These are phyloP conservation scores for Teunomyces tritomae DNA, from an alignment of 805 yeast species.

Conservation along the genomic window DNA sequence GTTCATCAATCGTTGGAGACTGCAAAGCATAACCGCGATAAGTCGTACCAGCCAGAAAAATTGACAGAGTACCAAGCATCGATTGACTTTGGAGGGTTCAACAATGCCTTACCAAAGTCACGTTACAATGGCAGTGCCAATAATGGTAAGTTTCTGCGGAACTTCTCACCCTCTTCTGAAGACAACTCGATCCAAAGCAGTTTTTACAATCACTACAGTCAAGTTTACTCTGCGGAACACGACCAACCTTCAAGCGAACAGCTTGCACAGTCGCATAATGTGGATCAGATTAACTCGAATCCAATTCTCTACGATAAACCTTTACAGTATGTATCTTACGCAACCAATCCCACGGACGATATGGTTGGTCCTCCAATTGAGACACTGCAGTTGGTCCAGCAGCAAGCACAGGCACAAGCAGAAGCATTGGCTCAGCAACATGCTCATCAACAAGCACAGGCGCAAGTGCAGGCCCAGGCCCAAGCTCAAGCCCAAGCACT, in stretches of 20 bases:
- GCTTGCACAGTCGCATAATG: not conserved
- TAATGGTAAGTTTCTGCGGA: constrained; percentile 7
- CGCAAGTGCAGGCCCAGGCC: constrained; percentile 1
- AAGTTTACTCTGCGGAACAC: constrained; percentile 16
- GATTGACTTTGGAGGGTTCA: constrained; percentile 38
- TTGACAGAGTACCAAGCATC: constrained; percentile 37
- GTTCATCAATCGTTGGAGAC: constrained; percentile 27
- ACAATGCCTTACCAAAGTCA: constrained; percentile 24
- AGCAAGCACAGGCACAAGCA: constrained; percentile 2
- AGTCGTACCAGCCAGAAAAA: constrained; percentile 28
- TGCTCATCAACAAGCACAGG: constrained; percentile 2
- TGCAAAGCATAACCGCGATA: constrained; percentile 21
- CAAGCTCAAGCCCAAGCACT: constrained; percentile 3
- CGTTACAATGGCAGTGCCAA: constrained; percentile 6
- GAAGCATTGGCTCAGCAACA: not conserved
- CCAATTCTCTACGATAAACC: constrained; percentile 7
- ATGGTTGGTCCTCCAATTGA: not conserved
- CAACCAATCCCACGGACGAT: not conserved
- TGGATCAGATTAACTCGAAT: constrained; percentile 9
- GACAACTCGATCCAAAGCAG: constrained; percentile 5
- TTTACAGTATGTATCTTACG: not conserved
- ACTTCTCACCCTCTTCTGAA: constrained; percentile 12
- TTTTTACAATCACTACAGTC: constrained; percentile 13
- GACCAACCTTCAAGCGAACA: not conserved
- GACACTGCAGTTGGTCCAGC: constrained; percentile 1